Evolutionary conservation across 768 basidiomycete species (phyloP), one percentile per base, ranked within the genome.

Genomic region (Serendipita sp.): DNA sequence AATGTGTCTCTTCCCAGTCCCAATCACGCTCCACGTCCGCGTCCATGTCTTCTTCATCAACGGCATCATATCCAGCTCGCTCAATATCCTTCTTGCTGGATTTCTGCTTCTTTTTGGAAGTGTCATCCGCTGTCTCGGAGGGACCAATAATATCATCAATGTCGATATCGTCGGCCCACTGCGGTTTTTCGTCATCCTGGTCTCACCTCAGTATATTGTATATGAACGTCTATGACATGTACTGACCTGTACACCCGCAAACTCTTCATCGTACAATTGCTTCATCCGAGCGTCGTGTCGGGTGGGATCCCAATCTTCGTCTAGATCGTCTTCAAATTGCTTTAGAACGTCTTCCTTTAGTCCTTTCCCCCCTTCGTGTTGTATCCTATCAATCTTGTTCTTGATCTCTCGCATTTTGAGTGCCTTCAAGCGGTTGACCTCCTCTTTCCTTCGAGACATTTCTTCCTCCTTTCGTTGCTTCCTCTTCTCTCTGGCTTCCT

Each of bases 121-220:
- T 67, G 42, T 72, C 68, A 24, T 70, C 74, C 7, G 74, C 70
- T 3, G 72, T 76, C 7, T 74, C 69, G 62, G 65, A 73, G 44
- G 67, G 72, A 11, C 24, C 53, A 3, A 71, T 69, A 38, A 90
- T 82, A 69, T 88, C 82, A n/a, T 75, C 79, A 50, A 93, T 80
- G 66, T 90, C 83, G 63, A 94, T 82, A 68, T 96, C 92, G 65
- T 96, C 89, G 43, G 89, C 86, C 95, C 95, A 99, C 0, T 75
- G 73, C 2, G 96, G 96, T 73, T 95, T 95, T 65, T 81, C 79
- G 56, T 74, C 73, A 41, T 75, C 78, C 63, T 67, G 34, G 22
- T 61, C 53, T 31, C 33, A 24, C 53, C 60, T 61, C n/a, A 62
- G 33, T 30, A 61, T 42, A 33, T 45, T 7, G n/a, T 26, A 7